Evolutionary conservation across 768 basidiomycete genomes (phyloP).

Genomic region (Trametes cingulata): DNA sequence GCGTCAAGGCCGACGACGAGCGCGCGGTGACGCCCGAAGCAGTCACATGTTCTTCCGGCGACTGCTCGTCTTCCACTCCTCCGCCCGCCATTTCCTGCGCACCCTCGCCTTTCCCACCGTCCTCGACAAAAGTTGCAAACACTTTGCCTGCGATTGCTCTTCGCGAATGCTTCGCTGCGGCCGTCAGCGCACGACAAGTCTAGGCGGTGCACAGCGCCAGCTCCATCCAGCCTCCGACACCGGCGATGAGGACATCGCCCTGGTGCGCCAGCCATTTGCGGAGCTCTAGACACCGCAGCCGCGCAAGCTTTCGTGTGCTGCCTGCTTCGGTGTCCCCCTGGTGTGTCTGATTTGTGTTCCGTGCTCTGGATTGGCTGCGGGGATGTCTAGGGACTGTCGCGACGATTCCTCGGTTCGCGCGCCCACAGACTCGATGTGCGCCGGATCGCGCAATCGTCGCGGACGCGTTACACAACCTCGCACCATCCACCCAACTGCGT

Average conservation of each 20-base stretch:
- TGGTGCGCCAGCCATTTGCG: not conserved
- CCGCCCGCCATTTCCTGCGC: not conserved
- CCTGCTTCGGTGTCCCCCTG: not conserved
- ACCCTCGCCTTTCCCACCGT: not conserved
- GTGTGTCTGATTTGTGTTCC: not conserved
- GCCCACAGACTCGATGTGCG: conserved; percentile 4
- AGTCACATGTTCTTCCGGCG: conserved; percentile 10
- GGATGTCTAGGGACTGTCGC: not conserved
- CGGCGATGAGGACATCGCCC: not conserved
- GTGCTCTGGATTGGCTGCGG: not conserved
- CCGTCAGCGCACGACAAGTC: too few relatives aligned
- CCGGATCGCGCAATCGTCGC: conserved; percentile 22
- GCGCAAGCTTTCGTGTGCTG: too few relatives aligned
- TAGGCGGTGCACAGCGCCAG: too few relatives aligned
- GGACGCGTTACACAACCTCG: conserved; percentile 17
- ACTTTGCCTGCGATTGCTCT: conserved; percentile 2
- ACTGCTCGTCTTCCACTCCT: not conserved
- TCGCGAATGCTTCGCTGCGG: not conserved
- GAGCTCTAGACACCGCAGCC: not conserved
- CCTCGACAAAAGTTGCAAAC: conserved; percentile 2
- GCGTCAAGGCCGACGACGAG: not conserved
- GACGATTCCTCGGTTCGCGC: conserved; percentile 10
- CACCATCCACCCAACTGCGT: conserved; percentile 17
- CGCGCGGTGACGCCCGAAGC: conserved; percentile 5
- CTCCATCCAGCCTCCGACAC: not conserved